Evolutionary conservation across 306 rosid species (phyloP).

Genomic region (Vigna hirtella): DNA sequence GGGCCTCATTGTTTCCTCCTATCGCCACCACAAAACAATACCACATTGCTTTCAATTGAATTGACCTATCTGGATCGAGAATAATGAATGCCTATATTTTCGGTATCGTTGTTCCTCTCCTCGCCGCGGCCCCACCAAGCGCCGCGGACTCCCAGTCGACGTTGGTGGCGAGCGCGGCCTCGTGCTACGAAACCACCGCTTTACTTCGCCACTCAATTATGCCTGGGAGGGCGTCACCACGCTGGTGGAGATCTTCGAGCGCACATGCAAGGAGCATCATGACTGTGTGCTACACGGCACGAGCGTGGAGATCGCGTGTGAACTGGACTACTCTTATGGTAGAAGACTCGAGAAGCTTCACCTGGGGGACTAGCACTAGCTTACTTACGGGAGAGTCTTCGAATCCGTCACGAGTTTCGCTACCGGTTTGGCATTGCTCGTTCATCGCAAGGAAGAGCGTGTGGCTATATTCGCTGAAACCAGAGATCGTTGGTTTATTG

Average conservation of each 20-base stretch:
- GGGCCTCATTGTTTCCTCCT: neutral
- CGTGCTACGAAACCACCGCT: conserved; percentile 66
- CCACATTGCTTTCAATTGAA: neutral
- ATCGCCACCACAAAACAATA: neutral
- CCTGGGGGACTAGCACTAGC: conserved; percentile 85
- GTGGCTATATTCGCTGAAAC: conserved; percentile 93
- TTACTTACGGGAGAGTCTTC: conserved; percentile 68
- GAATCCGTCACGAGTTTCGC: conserved; percentile 75
- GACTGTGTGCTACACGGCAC: conserved; percentile 78
- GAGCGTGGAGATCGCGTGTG: conserved; percentile 69
- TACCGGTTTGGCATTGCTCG: conserved; percentile 74
- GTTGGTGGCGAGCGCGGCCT: conserved; percentile 76
- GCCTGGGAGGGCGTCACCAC: conserved; percentile 83
- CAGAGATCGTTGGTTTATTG: conserved; percentile 91
- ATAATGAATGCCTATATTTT: conserved; percentile 69
- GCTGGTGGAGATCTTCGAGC: conserved; percentile 87
- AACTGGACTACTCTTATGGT: conserved; percentile 65
- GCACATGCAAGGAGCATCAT: conserved; percentile 58
- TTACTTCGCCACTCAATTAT: conserved; percentile 52
- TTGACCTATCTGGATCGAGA: conserved; percentile 17
- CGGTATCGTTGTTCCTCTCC: conserved; percentile 70
- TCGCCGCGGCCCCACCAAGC: conserved; percentile 63
- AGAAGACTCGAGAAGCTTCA: conserved; percentile 86
- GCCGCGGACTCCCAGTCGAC: conserved; percentile 67
- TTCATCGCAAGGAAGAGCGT: conserved; percentile 75